Conservation (phyloP, 768 basidiomycete genomes). For the Suillus sp. region DNA sequence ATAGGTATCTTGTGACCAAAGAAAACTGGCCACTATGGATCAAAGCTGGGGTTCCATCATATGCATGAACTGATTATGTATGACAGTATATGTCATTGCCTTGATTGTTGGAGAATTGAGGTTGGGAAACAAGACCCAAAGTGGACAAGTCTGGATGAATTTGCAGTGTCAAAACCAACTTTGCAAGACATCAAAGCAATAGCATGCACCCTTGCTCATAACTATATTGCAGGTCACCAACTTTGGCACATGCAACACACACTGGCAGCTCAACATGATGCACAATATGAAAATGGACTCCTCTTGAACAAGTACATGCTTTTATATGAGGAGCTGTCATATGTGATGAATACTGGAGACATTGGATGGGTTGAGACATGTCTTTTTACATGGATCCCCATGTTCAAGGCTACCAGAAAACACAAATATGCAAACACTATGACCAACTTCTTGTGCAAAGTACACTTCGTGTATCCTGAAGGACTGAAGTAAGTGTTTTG, state of each 20-base stretch:
- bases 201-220: constrained; percentile 22
- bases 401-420: constrained; percentile 32
- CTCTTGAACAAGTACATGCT: constrained; percentile 34
- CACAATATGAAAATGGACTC: constrained; percentile 35
- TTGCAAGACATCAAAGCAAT: constrained; percentile 29
- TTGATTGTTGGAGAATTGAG: constrained; percentile 33
- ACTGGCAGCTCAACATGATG: constrained; percentile 21
- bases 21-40: constrained; percentile 34
- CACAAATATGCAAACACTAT: constrained; percentile 36
- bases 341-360: constrained; percentile 35
- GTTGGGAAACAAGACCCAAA: constrained; percentile 14
- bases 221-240: constrained; percentile 11
- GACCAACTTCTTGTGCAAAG: constrained; percentile 26
- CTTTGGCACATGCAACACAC: constrained; percentile 8
- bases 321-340: constrained; percentile 41
- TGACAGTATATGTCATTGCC: constrained; percentile 23
- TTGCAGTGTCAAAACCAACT: constrained; percentile 32
- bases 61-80: constrained; percentile 41
- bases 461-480: constrained; percentile 30
- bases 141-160: constrained; percentile 27
- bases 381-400: constrained; percentile 28
- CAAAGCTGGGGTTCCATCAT: constrained; percentile 34
- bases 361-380: constrained; percentile 31
- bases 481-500: constrained; percentile 10
- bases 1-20: constrained; percentile 29